Evolutionary conservation across 2,329 filamentous ascomycete genomes (phyloP), one percentile per base, ranked within the genome.

Genomic region (Lasiodiplodia sp.): DNA sequence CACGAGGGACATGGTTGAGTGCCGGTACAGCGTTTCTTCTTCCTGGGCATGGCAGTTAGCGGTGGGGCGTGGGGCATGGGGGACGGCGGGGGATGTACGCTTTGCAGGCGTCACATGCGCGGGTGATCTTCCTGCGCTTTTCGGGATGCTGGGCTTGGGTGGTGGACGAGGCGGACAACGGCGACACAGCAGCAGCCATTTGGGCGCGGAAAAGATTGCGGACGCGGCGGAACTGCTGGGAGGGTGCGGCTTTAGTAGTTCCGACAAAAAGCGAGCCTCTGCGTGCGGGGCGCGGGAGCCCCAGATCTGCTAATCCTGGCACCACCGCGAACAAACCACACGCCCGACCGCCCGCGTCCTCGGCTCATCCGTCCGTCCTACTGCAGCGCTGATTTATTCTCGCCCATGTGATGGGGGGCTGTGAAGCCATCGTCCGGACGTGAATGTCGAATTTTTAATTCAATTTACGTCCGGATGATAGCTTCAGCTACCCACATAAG

Each of bases 11-110:
- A 68, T 2, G 66, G 66, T 57, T 68, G 66, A 34, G 66, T 68
- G 21, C 66, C 66, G 47, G 66, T 62, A 57, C 66, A 68, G 49
- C 66, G 66, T 37, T 68, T 68, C 66, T 68, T 68, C 57, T 68
- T 68, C 4, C 66, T 68, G 66, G 23, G 6, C 11, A n/a, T 5
- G 7, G 49, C 11, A 25, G 65, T 58, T 8, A 66, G 60, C 21
- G 25, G 11, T 16, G 14, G 31, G 10, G 23, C 28, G 66, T 12
- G 40, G 38, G 56, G 66, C 12, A 18, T 12, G 31, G 21, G 18
- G 7, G 1, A 28, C 55, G 28, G 18, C 10, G 10, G 49, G 28
- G 34, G 44, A 2, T 16, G 34, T 63, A 68, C 66, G 66, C 56
- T 56, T 68, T 68, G 56, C 66, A 68, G 49, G 56, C 57, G 49